These are phyloP conservation scores for Cenococcum geophilum DNA, from an alignment of 495 filamentous ascomycete genomes.

Conservation along the genomic window DNA sequence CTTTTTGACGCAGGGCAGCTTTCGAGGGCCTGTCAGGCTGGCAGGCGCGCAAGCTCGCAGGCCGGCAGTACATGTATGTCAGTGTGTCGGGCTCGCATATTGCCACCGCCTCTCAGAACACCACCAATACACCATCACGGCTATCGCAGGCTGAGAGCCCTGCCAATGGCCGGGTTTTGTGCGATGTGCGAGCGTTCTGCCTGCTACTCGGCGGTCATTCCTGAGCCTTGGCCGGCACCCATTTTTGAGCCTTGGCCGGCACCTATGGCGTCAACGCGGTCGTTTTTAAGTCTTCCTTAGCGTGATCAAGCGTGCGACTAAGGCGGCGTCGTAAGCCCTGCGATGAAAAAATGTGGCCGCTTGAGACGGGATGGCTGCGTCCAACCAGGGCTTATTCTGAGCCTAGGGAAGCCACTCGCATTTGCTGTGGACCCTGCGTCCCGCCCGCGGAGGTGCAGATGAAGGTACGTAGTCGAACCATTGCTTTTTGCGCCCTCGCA, in stretches of 20 bases:
- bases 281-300: background rate
- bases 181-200: background rate
- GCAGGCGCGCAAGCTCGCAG: background rate
- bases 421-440: conserved; percentile 7
- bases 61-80: background rate
- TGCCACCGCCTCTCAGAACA: too few species aligned
- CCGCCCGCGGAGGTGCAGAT: background rate
- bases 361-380: conserved; percentile 1
- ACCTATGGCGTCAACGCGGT: background rate
- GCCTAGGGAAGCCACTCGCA: background rate
- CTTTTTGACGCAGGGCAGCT: background rate
- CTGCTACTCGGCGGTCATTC: background rate
- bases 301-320: background rate
- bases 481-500: background rate
- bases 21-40: background rate
- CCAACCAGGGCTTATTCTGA: conserved; percentile 2
- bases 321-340: conserved; percentile 5
- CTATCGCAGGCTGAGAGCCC: too few species aligned
- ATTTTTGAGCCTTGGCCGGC: background rate
- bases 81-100: too few species aligned
- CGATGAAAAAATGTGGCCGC: conserved; percentile 1
- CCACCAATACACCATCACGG: too few species aligned
- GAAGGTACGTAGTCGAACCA: background rate
- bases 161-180: too few species aligned
- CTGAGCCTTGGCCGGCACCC: background rate